Evolutionary conservation across 352 stramenopile species (phyloP).

Genomic region (Phytophthora citrophthora): DNA sequence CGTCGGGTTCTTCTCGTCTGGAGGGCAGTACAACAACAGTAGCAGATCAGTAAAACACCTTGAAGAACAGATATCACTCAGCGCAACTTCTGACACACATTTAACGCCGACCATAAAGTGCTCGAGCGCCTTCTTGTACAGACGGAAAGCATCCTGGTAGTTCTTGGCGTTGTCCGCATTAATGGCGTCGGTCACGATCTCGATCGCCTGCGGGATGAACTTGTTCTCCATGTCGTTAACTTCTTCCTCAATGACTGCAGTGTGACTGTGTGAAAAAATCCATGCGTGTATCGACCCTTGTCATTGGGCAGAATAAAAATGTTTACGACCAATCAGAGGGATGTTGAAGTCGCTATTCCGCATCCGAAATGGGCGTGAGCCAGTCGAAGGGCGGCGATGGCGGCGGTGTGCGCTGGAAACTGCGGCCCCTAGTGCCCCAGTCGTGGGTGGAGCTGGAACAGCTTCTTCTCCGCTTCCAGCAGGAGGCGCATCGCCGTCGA

Average conservation of each 20-base stretch:
- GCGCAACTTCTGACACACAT: conserved; percentile 51
- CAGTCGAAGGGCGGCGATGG: conserved; percentile 46
- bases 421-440: conserved; percentile 53
- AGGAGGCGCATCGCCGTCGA: conserved; percentile 51
- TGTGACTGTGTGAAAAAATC: conserved; percentile 25
- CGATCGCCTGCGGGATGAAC: conserved; percentile 91
- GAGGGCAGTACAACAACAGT: not conserved
- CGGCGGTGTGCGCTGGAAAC: conserved; percentile 37
- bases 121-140: conserved; percentile 91
- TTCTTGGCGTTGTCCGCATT: conserved; percentile 91
- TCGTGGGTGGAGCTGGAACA: conserved; percentile 64
- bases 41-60: not conserved
- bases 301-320: conserved; percentile 15
- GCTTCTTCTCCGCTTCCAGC: conserved; percentile 63
- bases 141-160: conserved; percentile 85
- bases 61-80: too few species aligned
- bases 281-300: not conserved
- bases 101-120: conserved; percentile 92
- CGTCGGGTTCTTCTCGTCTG: conserved; percentile 93
- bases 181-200: conserved; percentile 89
- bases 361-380: conserved; percentile 56
- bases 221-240: conserved; percentile 82
- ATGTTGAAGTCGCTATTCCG: conserved; percentile 21
- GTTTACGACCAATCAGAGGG: conserved; percentile 1
- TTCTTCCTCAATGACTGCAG: not conserved